Conservation (phyloP, 2,329 filamentous ascomycete species). For the Leptographium lundbergii region DNA sequence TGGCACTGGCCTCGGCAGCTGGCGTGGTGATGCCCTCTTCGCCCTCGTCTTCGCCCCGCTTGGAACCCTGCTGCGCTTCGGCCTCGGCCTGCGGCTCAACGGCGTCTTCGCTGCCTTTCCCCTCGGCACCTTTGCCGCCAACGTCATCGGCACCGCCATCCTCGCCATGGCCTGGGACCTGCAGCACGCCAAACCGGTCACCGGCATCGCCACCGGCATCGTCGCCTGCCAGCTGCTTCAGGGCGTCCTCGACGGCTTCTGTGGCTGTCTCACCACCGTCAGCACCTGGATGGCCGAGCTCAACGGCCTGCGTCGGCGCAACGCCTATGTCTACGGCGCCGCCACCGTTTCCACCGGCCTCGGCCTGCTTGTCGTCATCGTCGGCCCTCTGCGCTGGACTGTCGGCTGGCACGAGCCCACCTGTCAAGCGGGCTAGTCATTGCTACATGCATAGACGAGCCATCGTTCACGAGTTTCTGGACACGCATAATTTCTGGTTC, state of each 20-base stretch:
- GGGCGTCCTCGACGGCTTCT: constrained; percentile 56
- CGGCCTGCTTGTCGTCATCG: background rate
- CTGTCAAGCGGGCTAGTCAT: background rate
- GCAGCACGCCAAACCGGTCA: constrained; percentile 42
- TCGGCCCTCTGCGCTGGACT: background rate
- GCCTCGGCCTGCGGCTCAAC: constrained; percentile 58
- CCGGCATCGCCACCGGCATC: constrained; percentile 29
- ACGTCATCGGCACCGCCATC: constrained; percentile 63
- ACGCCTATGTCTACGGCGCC: constrained; percentile 2
- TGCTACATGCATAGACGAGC: background rate
- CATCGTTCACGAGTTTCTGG: background rate
- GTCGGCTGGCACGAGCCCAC: background rate
- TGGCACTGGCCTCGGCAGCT: constrained; percentile 25
- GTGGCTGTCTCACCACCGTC: constrained; percentile 53
- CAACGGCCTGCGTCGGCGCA: constrained; percentile 1
- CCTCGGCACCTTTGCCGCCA: constrained; percentile 73
- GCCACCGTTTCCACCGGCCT: background rate
- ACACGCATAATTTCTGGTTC: too few relatives aligned
- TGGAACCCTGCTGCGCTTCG: constrained; percentile 66
- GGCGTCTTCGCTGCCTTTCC: constrained; percentile 55
- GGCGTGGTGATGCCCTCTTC: constrained; percentile 67
- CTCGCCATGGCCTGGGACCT: constrained; percentile 69
- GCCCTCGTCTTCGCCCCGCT: constrained; percentile 71
- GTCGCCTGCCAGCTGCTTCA: constrained; percentile 45
- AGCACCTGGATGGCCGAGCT: constrained; percentile 2